Percentiles rank a stretch among this genome's conserved stretches.
phyloP scores from a whole-genome alignment of 192 early-diverging fungal genomes.

The Allomyces macrogynus region DNA sequence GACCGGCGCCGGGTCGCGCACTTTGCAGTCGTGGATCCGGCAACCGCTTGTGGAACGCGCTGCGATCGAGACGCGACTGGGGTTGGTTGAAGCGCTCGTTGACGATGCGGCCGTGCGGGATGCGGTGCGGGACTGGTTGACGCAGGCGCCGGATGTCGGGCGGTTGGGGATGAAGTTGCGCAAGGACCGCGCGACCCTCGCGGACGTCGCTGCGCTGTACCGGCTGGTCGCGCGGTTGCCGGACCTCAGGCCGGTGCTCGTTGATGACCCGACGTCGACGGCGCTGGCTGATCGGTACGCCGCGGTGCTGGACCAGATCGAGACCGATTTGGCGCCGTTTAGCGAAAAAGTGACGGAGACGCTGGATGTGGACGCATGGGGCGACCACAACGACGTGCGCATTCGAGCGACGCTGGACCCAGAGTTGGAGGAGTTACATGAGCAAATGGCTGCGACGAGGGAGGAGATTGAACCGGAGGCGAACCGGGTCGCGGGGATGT shows the following conservation, averaged over 20 bases:
- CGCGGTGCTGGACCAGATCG: background rate
- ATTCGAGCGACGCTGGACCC: background rate
- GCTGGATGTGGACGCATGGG: slow-evolving; percentile 58
- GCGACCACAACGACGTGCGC: background rate
- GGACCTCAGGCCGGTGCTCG: background rate
- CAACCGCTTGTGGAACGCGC: slow-evolving; percentile 57
- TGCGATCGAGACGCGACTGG: slow-evolving; percentile 56
- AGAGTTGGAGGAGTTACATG: background rate
- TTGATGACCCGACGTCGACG: background rate
- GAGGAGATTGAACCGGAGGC: background rate
- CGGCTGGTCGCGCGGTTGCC: slow-evolving; percentile 51
- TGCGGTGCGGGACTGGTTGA: slow-evolving; percentile 44
- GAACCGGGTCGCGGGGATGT: background rate
- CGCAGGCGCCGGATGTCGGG: slow-evolving; percentile 69
- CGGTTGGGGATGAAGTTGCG: slow-evolving; percentile 70
- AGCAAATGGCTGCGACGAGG: background rate
- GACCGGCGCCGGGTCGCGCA: slow-evolving; percentile 62
- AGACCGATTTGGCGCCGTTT: background rate
- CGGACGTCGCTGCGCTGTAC: slow-evolving; percentile 78
- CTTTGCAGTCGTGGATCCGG: slow-evolving; percentile 80
- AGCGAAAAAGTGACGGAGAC: slow-evolving; percentile 77
- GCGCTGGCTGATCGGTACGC: background rate
- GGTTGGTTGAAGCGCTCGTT: slow-evolving; percentile 47
- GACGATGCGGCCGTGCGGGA: slow-evolving; percentile 46
- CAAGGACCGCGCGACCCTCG: slow-evolving; percentile 48